Evolutionary conservation across 2,329 filamentous ascomycete species (phyloP), one percentile per base, ranked within the genome.

Genomic region (Phialophora verrucosa): DNA sequence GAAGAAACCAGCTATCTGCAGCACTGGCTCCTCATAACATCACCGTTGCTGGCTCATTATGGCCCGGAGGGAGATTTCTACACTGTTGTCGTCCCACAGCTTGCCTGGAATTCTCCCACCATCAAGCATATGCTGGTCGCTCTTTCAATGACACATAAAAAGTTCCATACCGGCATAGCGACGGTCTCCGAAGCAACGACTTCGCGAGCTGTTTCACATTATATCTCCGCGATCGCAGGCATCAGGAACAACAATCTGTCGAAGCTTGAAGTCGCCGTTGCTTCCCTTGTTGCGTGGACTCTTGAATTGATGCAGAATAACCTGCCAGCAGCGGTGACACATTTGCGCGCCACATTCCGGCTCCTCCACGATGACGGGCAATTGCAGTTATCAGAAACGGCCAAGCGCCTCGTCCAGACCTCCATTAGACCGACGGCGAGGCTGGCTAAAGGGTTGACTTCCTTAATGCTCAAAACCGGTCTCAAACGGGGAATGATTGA

Each of bases 61-160:
- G 65, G 57, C 4, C 62, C 62, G 1, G 50, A 61, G 42, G 62
- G 62, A 17, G 65, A 58, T 25, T 54, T 67, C 31, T 64, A 49
- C 31, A 61, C 56, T 8, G 35, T 54, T 2, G 32, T 67, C 42
- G 58, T 67, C 11, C 65, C 65, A 4, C 62, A 61, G n/a, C 12
- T 67, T 23, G 59, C 65, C 6, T 62, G 38, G 27, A 25, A 44
- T 23, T 64, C 57, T 14, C 42, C 62, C 23, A 14, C 53, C 0
- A 44, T 67, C 27, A 62, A 50, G 14, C 57, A 60, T 11, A 64
- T 67, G 51, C 62, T 67, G 38, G 20, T 67, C 17, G 57, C 65
- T 11, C 27, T 62, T 11, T 64, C 63, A 35, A 59, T 57, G 42
- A 62, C 57, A 6, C 50, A 62, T 23, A 44, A 53, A n/a, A 60